These are phyloP conservation scores for Trichoderma endophyticum DNA, from an alignment of 2,329 filamentous ascomycete genomes.

Conservation along the genomic window DNA sequence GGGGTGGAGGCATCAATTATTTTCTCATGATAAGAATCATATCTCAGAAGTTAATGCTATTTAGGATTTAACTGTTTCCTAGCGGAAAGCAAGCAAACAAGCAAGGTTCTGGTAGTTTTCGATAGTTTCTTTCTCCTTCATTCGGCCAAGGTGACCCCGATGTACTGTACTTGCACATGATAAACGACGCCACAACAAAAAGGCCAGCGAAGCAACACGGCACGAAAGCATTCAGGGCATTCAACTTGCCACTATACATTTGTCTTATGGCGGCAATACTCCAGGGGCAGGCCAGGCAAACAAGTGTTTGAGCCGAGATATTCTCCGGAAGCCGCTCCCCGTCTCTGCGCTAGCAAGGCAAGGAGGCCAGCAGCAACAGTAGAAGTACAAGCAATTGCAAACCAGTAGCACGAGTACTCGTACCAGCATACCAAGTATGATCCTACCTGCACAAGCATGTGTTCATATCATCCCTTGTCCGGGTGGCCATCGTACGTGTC, in stretches of 20 bases:
- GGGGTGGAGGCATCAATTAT: not conserved
- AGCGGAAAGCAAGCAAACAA: not conserved
- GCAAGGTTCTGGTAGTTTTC: not conserved
- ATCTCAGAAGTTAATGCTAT: not conserved
- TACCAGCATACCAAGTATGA: not conserved
- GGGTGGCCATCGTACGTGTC: not conserved
- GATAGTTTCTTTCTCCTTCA: not conserved
- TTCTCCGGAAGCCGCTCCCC: conserved; percentile 10
- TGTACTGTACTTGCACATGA: not conserved
- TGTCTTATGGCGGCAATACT: not conserved
- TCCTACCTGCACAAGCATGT: not conserved
- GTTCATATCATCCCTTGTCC: not conserved
- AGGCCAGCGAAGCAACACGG: not conserved
- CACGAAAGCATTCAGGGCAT: not conserved
- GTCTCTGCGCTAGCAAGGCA: conserved; percentile 1
- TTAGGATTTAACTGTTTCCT: not conserved
- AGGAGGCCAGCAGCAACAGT: not conserved
- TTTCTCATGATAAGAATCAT: not conserved
- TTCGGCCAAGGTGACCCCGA: not conserved
- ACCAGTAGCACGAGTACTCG: not conserved
- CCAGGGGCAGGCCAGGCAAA: not conserved
- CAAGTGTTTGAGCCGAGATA: not conserved
- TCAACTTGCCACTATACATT: not conserved
- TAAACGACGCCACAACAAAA: not conserved
- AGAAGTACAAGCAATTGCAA: not conserved